Evolutionary conservation across 768 basidiomycete genomes (phyloP).

Genomic region (Psilocybe cyanescens): DNA sequence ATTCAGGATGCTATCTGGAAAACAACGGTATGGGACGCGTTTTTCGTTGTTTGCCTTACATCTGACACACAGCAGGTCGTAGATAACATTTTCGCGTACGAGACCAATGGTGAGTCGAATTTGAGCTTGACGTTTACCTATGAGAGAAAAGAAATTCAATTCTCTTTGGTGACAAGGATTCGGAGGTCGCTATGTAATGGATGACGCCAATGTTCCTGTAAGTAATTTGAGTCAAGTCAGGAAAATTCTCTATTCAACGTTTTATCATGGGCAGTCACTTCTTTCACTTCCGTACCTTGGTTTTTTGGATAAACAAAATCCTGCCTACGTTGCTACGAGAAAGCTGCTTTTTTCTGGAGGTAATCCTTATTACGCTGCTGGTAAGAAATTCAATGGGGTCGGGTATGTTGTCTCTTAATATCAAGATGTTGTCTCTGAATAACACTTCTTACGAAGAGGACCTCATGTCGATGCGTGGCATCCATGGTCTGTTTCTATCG

Average conservation of each 20-base stretch:
- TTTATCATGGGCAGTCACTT: constrained; percentile 54
- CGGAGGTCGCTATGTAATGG: constrained; percentile 78
- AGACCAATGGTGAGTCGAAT: constrained; percentile 60
- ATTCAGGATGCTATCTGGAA: constrained; percentile 67
- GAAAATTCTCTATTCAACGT: background rate
- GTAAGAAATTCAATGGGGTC: constrained; percentile 66
- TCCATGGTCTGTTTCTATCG: constrained; percentile 53
- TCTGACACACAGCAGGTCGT: constrained; percentile 46
- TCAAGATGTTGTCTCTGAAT: background rate
- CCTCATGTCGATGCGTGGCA: constrained; percentile 76
- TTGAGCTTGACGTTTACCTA: background rate
- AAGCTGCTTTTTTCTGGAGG: constrained; percentile 59
- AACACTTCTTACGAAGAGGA: constrained; percentile 47
- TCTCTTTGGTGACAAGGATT: constrained; percentile 43
- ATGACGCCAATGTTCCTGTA: constrained; percentile 85
- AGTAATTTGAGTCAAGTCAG: constrained; percentile 22
- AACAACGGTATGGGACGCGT: constrained; percentile 49
- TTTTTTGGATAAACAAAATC: constrained; percentile 63
- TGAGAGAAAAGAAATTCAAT: background rate
- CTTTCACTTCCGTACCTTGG: constrained; percentile 80
- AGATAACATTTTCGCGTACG: constrained; percentile 74
- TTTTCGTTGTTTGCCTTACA: background rate
- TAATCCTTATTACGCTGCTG: constrained; percentile 74
- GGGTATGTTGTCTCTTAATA: constrained; percentile 48
- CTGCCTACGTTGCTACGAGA: constrained; percentile 67